phyloP scores from a whole-genome alignment of 192 early-diverging fungal species.

The Coemansia sp. region DNA sequence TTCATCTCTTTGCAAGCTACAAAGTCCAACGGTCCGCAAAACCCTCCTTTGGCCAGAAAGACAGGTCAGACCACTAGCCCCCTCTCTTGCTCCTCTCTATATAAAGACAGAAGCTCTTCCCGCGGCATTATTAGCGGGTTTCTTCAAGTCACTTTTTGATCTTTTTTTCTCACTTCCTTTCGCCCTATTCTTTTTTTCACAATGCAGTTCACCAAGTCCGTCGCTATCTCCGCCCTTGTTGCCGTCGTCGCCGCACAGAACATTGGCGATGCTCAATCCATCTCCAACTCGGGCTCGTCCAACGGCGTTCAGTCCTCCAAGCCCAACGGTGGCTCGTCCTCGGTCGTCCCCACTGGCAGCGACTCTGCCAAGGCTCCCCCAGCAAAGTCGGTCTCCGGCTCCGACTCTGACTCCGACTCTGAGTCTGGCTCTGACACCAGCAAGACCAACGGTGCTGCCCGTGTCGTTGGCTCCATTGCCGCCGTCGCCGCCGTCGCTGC shows the following conservation, averaged over 20 bases:
- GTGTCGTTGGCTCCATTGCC: slow-evolving; percentile 26
- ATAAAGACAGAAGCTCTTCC: neutral
- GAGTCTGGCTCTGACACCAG: neutral
- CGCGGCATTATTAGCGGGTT: neutral
- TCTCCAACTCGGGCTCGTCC: slow-evolving; percentile 6
- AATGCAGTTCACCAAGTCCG: slow-evolving; percentile 56
- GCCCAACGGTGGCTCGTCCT: neutral
- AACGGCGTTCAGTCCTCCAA: neutral
- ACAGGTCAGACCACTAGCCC: neutral
- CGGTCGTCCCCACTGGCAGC: neutral
- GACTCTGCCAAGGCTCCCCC: neutral
- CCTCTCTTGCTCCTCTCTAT: neutral
- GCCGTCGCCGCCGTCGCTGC: slow-evolving; percentile 35
- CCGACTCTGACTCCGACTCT: neutral
- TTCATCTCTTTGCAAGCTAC: neutral
- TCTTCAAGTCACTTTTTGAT: neutral
- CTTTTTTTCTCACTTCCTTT: neutral
- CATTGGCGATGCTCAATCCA: slow-evolving; percentile 16
- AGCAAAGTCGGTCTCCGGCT: neutral
- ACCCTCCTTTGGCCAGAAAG: neutral
- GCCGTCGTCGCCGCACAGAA: slow-evolving; percentile 44
- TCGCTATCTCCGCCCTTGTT: slow-evolving; percentile 44
- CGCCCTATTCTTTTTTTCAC: slow-evolving; percentile 12
- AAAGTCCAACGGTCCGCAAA: slow-evolving; percentile 1
- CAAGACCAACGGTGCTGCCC: slow-evolving; percentile 20